These are phyloP conservation scores for Themeda triandra DNA, from an alignment of 176 grass and related monocot genomes.

Conservation along the genomic window DNA sequence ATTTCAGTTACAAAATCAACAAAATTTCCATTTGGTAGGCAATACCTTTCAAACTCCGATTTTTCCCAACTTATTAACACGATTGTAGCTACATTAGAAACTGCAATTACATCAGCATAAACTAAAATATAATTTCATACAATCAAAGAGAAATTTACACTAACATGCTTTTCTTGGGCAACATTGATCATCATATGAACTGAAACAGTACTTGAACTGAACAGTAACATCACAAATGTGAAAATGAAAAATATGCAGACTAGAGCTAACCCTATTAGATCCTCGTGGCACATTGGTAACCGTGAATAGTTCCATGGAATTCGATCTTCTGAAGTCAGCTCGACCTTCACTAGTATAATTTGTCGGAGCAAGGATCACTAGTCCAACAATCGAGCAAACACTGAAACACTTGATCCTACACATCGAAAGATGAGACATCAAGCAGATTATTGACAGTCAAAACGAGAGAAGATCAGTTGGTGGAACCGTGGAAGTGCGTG, in stretches of 20 bases:
- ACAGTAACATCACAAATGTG: background rate
- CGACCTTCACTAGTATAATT: constrained; percentile 53
- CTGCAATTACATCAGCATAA: background rate
- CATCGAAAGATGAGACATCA: background rate
- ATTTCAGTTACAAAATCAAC: background rate
- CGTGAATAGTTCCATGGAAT: constrained; percentile 80
- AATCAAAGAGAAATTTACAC: background rate
- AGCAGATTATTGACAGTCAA: background rate
- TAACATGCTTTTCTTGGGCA: background rate
- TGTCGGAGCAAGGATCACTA: constrained; percentile 66
- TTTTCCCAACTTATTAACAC: background rate
- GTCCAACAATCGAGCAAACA: constrained; percentile 69
- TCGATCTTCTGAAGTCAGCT: constrained; percentile 19
- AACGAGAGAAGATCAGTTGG: background rate
- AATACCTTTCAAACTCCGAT: background rate
- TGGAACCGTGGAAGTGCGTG: background rate
- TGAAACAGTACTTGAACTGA: background rate
- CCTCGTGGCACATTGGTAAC: constrained; percentile 63
- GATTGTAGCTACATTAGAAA: background rate
- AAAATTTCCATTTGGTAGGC: background rate
- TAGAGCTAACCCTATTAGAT: constrained; percentile 56
- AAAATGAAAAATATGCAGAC: background rate
- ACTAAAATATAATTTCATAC: background rate
- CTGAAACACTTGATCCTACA: constrained; percentile 73
- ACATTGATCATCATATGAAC: background rate